These are phyloP conservation scores for Arachis hypogaea DNA, from an alignment of 306 rosid species.

Conservation along the genomic window DNA sequence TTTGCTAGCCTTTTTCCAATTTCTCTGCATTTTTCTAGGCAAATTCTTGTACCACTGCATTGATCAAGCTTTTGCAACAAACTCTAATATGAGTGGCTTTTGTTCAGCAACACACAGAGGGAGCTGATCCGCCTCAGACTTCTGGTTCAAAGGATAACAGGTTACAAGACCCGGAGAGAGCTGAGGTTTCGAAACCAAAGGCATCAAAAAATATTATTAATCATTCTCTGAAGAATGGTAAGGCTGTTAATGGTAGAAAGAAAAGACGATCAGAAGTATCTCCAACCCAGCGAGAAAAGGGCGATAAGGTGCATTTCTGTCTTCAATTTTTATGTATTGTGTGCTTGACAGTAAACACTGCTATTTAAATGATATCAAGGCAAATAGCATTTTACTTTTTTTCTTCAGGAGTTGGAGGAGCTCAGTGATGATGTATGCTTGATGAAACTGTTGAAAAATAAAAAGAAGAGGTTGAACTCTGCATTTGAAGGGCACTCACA, in stretches of 20 bases:
- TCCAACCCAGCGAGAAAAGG: slow-evolving; percentile 43
- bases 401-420: slow-evolving; percentile 59
- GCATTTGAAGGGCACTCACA: slow-evolving; percentile 44
- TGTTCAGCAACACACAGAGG: slow-evolving; percentile 51
- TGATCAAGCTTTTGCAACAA: slow-evolving; percentile 1
- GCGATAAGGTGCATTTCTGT: slow-evolving; percentile 55
- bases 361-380: not conserved
- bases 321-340: slow-evolving; percentile 9
- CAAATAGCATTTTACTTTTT: slow-evolving; percentile 11
- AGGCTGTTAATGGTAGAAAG: slow-evolving; percentile 42
- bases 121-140: slow-evolving; percentile 41
- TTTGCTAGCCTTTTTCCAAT: slow-evolving; percentile 2
- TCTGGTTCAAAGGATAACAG: slow-evolving; percentile 37
- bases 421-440: slow-evolving; percentile 68
- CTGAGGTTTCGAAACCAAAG: slow-evolving; percentile 44
- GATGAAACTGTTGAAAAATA: slow-evolving; percentile 70
- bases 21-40: not conserved
- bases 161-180: slow-evolving; percentile 46
- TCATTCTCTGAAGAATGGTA: slow-evolving; percentile 36
- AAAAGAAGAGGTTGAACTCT: slow-evolving; percentile 47
- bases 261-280: slow-evolving; percentile 49
- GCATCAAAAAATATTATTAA: slow-evolving; percentile 39
- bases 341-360: slow-evolving; percentile 6
- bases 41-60: not conserved
- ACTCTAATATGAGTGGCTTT: slow-evolving; percentile 24